A percentile compares a stretch with the other conserved stretches of the same genome.
phyloP scores from a whole-genome alignment of 108 stramenopile genomes.

The Poteriospumella lacustris region DNA sequence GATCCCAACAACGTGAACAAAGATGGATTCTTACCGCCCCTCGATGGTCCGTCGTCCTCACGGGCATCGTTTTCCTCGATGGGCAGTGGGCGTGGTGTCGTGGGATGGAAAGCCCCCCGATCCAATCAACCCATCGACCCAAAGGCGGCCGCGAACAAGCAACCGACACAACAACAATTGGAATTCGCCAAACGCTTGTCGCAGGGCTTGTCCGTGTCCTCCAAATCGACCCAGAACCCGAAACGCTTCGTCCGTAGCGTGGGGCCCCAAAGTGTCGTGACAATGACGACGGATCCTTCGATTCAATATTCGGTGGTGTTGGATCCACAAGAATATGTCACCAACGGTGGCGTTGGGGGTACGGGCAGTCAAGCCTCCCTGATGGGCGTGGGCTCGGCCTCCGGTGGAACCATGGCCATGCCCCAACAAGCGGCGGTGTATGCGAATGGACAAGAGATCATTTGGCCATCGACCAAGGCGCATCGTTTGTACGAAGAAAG shows the following conservation, averaged over 20 bases:
- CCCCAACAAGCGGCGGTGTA: not conserved
- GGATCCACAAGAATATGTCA: not conserved
- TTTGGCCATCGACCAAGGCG: constrained; percentile 9
- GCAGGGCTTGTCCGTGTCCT: not conserved
- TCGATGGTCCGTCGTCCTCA: not conserved
- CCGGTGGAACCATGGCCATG: not conserved
- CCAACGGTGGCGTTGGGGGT: not conserved
- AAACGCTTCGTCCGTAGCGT: too few species aligned
- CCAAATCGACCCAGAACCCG: not conserved
- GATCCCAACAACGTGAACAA: not conserved
- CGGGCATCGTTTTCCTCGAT: not conserved
- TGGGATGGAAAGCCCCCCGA: constrained; percentile 3
- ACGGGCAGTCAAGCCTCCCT: too few species aligned
- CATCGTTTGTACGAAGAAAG: not conserved
- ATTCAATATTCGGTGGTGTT: not conserved
- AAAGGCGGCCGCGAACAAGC: not conserved
- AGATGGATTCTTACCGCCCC: not conserved
- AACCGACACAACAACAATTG: not conserved
- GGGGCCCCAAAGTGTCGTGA: too few species aligned
- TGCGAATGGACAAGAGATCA: too few species aligned
- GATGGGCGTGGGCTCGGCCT: too few species aligned
- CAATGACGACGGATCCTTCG: too few species aligned
- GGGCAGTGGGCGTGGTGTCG: not conserved
- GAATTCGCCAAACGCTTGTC: not conserved
- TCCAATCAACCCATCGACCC: not conserved